Evolutionary conservation across 306 rosid species (phyloP), one percentile per base, ranked within the genome.

Genomic region (Parietaria judaica): DNA sequence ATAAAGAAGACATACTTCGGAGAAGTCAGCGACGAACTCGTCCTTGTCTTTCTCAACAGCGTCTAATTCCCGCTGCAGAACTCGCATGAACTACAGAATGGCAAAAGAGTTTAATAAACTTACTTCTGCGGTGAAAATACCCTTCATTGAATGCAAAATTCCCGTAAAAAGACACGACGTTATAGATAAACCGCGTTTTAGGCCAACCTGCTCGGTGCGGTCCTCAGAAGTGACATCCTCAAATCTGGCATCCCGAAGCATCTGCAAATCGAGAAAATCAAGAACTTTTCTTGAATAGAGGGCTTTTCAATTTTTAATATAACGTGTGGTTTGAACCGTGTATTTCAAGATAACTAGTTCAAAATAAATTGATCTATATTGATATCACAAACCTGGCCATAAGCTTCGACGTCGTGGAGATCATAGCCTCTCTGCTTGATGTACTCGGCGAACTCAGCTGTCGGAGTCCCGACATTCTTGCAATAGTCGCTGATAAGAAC

Each of bases 401-500:
- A 88, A 17, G 74, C 74, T 66, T 79, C 72, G 36, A 86, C 56
- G 60, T 84, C 90, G 65, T 79, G 84, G 71, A 88, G 74, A 75
- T 88, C 78, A 51, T 92, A 92, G 36, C 87, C 96, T 74, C 95
- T 87, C 63, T 88, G 80, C 73, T 84, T 71, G 39, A 92, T 88
- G 73, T 89, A 92, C 65, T 79, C 83, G 0, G 90, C 73, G 71
- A 84, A 92, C 52, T 81, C 90, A 15, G 14, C 41, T 0, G 90
- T 86, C 0, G 86, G 95, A 74, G 72, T 70, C 70, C 78, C 85
- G 70, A 85, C 66, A 74, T 81, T 79, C 75, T 68, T 81, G 67
- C 96, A 92, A 73, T 88, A 92, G 67, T 92, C 99, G 60, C 84
- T 88, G 58, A 92, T 84, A 55, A 92, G 82, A 76, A 92, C 81